A percentile compares a stretch with the other conserved stretches of the same genome.
These are phyloP conservation scores for Moniliella sp. DNA, from an alignment of 1,284 basidiomycete species.

Conservation along the genomic window DNA sequence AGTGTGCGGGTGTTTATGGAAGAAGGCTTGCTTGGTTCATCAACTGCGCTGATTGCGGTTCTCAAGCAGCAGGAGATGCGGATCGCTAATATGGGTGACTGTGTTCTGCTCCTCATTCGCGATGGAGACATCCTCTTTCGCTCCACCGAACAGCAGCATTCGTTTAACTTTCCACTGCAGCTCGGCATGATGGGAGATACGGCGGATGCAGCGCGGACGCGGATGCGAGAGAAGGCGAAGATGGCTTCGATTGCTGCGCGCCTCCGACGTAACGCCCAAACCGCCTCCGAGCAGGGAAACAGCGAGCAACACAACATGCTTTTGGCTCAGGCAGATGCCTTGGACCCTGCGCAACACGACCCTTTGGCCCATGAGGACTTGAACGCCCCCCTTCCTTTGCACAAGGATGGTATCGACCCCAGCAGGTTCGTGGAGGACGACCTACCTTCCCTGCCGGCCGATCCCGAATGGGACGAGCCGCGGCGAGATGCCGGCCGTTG, in stretches of 20 bases:
- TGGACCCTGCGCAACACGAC: no score
- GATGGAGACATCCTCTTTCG: constrained; percentile 60
- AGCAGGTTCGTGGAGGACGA: no score
- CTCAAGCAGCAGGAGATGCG: constrained; percentile 53
- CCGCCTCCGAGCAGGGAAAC: neutral
- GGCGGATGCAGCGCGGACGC: constrained; percentile 42
- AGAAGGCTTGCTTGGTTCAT: constrained; percentile 41
- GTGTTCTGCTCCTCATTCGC: constrained; percentile 55
- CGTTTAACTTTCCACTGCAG: constrained; percentile 77
- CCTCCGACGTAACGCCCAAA: neutral
- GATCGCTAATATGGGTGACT: constrained; percentile 80
- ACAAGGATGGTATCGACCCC: no score
- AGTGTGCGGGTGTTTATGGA: constrained; percentile 35
- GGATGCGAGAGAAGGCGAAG: neutral
- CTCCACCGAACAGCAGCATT: constrained; percentile 80
- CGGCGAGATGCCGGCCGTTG: constrained; percentile 46
- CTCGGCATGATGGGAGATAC: constrained; percentile 53
- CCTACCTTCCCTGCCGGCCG: constrained; percentile 1
- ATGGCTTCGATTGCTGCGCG: neutral
- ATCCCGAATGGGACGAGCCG: constrained; percentile 22
- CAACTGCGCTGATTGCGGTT: constrained; percentile 41
- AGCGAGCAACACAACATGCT: no score
- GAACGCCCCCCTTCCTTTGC: neutral
- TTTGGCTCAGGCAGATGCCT: no score
- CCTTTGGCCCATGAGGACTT: no score